These are phyloP conservation scores for Alternaria ethzedia DNA, from an alignment of 2,329 filamentous ascomycete genomes.

Conservation along the genomic window DNA sequence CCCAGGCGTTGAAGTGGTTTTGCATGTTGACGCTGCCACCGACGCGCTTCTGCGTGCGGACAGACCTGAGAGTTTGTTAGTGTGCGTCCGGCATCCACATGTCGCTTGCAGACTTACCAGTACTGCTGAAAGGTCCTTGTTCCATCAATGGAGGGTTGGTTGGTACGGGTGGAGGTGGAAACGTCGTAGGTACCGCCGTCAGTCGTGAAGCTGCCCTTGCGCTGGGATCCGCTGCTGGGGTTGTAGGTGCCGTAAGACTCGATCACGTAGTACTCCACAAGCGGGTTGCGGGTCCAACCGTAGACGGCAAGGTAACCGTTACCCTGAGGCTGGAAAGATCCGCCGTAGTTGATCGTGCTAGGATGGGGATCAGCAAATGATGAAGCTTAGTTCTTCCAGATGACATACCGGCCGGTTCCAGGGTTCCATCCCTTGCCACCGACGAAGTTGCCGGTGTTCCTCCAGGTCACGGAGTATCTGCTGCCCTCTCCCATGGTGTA, in stretches of 20 bases:
- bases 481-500: conserved; percentile 31
- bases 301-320: conserved; percentile 53
- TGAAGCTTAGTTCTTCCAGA: background rate
- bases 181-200: conserved; percentile 62
- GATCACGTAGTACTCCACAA: conserved; percentile 65
- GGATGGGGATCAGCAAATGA: background rate
- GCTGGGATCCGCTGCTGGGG: conserved; percentile 51
- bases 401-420: conserved; percentile 54
- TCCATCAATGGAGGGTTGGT: conserved; percentile 61
- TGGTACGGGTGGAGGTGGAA: conserved; percentile 54
- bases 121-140: conserved; percentile 61
- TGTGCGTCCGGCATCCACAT: background rate
- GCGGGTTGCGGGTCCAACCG: conserved; percentile 60
- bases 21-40: conserved; percentile 48
- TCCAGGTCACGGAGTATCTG: conserved; percentile 31
- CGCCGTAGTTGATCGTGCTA: conserved; percentile 25
- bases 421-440: conserved; percentile 40
- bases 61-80: conserved; percentile 18
- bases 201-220: conserved; percentile 57
- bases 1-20: conserved; percentile 40
- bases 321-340: conserved; percentile 21
- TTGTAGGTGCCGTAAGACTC: conserved; percentile 58
- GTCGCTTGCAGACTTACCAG: conserved; percentile 46
- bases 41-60: conserved; percentile 56
- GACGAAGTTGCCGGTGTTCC: conserved; percentile 32